A percentile compares a stretch with the other conserved stretches of the same genome.
phyloP scores from a whole-genome alignment of 352 stramenopile genomes.

The Globisporangium abappressorium region DNA sequence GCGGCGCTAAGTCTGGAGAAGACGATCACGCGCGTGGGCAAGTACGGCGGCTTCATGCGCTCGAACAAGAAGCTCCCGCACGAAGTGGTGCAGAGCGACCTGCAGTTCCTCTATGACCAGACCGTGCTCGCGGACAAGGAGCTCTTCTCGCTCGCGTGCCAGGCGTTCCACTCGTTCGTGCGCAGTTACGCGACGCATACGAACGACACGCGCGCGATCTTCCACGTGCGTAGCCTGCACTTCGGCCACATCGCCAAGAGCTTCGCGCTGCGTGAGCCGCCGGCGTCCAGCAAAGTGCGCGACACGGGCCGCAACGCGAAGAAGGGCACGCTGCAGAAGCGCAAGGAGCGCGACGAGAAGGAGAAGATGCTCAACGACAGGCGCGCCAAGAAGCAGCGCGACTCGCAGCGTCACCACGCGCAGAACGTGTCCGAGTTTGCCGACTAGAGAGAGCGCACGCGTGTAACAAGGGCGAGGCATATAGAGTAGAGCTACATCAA shows the following conservation, averaged over 20 bases:
- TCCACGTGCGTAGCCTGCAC: constrained; percentile 91
- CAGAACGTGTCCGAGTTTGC: constrained; percentile 81
- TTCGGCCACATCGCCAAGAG: constrained; percentile 93
- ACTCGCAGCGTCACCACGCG: constrained; percentile 62
- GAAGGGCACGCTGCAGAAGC: constrained; percentile 79
- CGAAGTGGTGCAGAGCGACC: constrained; percentile 74
- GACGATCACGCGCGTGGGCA: constrained; percentile 63
- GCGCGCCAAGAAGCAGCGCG: constrained; percentile 57
- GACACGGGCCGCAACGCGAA: constrained; percentile 73
- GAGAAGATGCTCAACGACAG: constrained; percentile 44
- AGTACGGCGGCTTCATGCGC: constrained; percentile 53
- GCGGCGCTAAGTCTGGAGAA: constrained; percentile 87
- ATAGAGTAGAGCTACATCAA: constrained; percentile 7
- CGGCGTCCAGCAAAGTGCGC: constrained; percentile 76
- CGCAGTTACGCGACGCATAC: constrained; percentile 92
- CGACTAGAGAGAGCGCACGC: constrained; percentile 24
- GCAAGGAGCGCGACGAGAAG: constrained; percentile 79
- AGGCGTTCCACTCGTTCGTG: constrained; percentile 92
- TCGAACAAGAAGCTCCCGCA: constrained; percentile 80
- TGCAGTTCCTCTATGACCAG: constrained; percentile 84
- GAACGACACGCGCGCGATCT: constrained; percentile 89
- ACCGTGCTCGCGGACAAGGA: constrained; percentile 77
- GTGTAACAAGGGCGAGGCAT: background rate
- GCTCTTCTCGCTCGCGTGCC: constrained; percentile 81
- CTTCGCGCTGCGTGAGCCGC: constrained; percentile 87